Conservation (phyloP, 2,329 filamentous ascomycete genomes). For the Xylariaceae sp. region DNA sequence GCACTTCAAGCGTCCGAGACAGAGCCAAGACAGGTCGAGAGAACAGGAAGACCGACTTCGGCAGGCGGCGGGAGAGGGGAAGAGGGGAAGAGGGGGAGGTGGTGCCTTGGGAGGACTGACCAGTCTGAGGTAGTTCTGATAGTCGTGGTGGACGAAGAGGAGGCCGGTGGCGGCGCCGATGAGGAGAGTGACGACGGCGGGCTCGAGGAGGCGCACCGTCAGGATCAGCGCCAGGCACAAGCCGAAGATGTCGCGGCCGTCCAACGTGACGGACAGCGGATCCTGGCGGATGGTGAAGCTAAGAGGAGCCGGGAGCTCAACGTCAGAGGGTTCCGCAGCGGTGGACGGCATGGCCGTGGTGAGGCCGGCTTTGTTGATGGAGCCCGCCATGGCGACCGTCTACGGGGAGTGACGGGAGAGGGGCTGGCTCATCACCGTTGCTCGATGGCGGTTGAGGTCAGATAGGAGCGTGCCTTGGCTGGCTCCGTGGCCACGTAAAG, state of each 20-base stretch:
- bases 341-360: constrained; percentile 21
- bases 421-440: no score
- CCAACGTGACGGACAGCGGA: constrained; percentile 45
- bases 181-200: constrained; percentile 39
- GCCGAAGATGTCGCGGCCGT: constrained; percentile 40
- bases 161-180: constrained; percentile 41
- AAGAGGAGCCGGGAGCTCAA: no score
- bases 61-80: no score
- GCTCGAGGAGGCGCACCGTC: constrained; percentile 43
- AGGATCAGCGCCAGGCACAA: constrained; percentile 39
- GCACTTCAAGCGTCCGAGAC: no score
- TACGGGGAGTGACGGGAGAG: not conserved
- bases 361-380: constrained; percentile 5
- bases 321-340: no score
- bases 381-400: not conserved
- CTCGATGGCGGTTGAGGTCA: no score
- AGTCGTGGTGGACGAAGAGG: constrained; percentile 59
- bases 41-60: no score
- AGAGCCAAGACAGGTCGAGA: no score
- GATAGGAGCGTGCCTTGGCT: no score
- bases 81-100: no score
- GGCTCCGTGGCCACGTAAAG: no score
- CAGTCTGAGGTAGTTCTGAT: constrained; percentile 65
- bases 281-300: constrained; percentile 41
- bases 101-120: no score